Conservation (phyloP, 1,284 basidiomycete species). For the Austroboletus niveus region DNA sequence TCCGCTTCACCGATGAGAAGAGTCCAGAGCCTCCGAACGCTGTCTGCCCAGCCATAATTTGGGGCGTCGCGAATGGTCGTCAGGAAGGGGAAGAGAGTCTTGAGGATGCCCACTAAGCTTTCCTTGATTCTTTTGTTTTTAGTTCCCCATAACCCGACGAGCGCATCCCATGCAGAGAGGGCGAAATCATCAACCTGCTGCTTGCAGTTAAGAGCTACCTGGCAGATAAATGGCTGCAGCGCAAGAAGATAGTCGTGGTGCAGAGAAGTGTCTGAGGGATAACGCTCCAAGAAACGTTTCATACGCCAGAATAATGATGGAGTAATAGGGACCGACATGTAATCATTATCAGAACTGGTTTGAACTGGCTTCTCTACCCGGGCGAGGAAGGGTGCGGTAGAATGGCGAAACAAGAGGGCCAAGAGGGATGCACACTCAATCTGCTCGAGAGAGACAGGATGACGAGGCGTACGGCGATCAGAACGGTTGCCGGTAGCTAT, state of each 20-base stretch:
- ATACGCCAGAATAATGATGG: conserved; percentile 64
- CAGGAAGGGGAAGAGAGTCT: conserved; percentile 71
- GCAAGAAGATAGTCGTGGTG: conserved; percentile 71
- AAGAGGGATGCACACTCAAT: conserved; percentile 71
- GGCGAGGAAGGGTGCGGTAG: conserved; percentile 54
- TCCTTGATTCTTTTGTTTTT: conserved; percentile 72
- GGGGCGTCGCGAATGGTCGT: conserved; percentile 32
- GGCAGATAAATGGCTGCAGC: conserved; percentile 66
- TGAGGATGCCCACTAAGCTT: conserved; percentile 65
- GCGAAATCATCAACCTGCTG: conserved; percentile 60
- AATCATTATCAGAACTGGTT: conserved; percentile 16
- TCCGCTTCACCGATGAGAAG: conserved; percentile 62
- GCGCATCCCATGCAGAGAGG: conserved; percentile 54
- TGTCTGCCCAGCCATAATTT: conserved; percentile 34
- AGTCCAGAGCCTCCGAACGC: conserved; percentile 52
- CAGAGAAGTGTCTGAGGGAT: conserved; percentile 69
- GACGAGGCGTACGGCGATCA: conserved; percentile 18
- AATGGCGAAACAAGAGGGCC: conserved; percentile 60
- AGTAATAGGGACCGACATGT: conserved; percentile 31
- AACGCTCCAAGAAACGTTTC: conserved; percentile 61
- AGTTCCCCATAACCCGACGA: conserved; percentile 74
- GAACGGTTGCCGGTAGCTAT: conserved; percentile 12
- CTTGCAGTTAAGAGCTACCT: conserved; percentile 71
- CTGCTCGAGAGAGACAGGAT: conserved; percentile 56
- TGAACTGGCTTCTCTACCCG: conserved; percentile 26